phyloP scores from a whole-genome alignment of 2,329 filamentous ascomycete genomes.

The Hymenoscyphus fructigenus region DNA sequence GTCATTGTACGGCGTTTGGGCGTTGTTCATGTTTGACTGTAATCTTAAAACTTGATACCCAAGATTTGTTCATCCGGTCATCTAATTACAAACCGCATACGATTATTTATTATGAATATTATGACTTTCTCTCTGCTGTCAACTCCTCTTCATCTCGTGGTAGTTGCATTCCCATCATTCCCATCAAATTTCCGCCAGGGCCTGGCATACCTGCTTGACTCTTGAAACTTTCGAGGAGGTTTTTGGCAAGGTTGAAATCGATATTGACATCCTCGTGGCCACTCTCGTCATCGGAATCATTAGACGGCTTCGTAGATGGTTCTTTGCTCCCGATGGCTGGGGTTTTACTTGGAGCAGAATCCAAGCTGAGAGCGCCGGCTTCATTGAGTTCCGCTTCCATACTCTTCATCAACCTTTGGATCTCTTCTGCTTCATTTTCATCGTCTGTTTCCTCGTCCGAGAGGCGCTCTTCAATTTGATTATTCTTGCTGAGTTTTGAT shows the following conservation, averaged over 20 bases:
- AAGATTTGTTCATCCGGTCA: not conserved
- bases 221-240: slow-evolving; percentile 90
- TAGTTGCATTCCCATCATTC: slow-evolving; percentile 78
- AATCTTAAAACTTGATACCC: slow-evolving; percentile 1
- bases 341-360: slow-evolving; percentile 39
- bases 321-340: slow-evolving; percentile 30
- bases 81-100: slow-evolving; percentile 2
- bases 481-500: slow-evolving; percentile 12
- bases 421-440: slow-evolving; percentile 56
- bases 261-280: slow-evolving; percentile 67
- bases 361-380: slow-evolving; percentile 63
- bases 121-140: not conserved
- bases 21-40: slow-evolving; percentile 2
- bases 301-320: slow-evolving; percentile 23
- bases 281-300: slow-evolving; percentile 46
- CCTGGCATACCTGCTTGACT: slow-evolving; percentile 83
- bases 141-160: slow-evolving; percentile 69
- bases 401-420: slow-evolving; percentile 62
- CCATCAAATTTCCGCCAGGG: slow-evolving; percentile 83
- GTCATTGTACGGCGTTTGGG: slow-evolving; percentile 1
- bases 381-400: slow-evolving; percentile 73
- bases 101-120: not conserved
- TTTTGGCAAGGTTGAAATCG: slow-evolving; percentile 85
- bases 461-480: slow-evolving; percentile 30
- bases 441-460: slow-evolving; percentile 39